Evolutionary conservation across 352 stramenopile species (phyloP).

Genomic region (Phytophthora cactorum): DNA sequence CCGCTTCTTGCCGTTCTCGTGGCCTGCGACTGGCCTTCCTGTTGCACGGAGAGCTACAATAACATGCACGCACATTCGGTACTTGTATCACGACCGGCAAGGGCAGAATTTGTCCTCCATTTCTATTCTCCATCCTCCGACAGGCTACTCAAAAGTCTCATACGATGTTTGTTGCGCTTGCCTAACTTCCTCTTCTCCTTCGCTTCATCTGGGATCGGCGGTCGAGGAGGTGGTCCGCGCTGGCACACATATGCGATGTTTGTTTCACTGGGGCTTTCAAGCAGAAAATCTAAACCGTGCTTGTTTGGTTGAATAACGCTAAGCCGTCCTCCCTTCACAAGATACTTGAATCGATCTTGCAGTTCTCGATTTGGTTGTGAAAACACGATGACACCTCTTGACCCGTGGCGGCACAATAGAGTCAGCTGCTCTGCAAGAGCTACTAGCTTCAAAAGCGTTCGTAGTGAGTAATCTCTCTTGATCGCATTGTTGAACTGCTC

Average conservation of each 20-base stretch:
- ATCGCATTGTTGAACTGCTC: slow-evolving; percentile 11
- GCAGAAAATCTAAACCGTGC: slow-evolving; percentile 2
- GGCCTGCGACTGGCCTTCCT: not conserved
- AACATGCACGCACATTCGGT: not conserved
- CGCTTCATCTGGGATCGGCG: not conserved
- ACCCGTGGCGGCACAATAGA: no score
- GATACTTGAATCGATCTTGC: no score
- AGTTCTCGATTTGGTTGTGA: no score
- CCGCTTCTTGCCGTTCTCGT: not conserved
- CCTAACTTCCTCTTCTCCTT: not conserved
- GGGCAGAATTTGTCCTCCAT: not conserved
- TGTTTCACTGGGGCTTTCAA: slow-evolving; percentile 1
- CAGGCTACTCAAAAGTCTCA: not conserved
- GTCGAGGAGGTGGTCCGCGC: not conserved
- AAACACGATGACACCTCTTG: no score
- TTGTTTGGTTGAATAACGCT: no score
- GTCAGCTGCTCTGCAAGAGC: not conserved
- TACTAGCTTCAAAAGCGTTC: not conserved
- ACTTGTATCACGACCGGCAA: slow-evolving; percentile 11
- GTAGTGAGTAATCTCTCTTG: slow-evolving; percentile 32
- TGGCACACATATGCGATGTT: slow-evolving; percentile 11
- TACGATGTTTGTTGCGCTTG: not conserved
- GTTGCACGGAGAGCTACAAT: not conserved
- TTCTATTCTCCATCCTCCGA: not conserved
- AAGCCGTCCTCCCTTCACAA: no score